Conservation (phyloP, 169 alveolate genomes). For the Eimeria tenella region DNA sequence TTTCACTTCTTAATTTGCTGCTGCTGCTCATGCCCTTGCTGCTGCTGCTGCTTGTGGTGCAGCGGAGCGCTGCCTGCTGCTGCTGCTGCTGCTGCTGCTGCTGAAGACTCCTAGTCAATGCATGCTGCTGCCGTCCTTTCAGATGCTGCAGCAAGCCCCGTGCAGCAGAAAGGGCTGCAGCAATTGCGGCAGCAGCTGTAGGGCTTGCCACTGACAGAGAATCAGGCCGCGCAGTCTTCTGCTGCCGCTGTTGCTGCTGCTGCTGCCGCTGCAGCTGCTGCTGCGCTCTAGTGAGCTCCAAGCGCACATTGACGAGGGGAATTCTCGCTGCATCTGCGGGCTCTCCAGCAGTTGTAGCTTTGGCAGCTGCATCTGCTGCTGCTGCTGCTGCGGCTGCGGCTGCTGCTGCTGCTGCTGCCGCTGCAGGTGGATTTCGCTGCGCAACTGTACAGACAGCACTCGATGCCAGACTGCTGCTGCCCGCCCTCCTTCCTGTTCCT, state of each 20-base stretch:
- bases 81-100: not conserved
- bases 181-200: constrained; percentile 26
- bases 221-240: not conserved
- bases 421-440: not conserved
- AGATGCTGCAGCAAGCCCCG: constrained; percentile 33
- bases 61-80: not conserved
- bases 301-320: not conserved
- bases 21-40: not conserved
- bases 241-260: constrained; percentile 29
- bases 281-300: constrained; percentile 11
- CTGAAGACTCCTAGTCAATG: not conserved
- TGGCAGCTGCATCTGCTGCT: not conserved
- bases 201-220: not conserved
- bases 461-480: not conserved
- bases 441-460: too few relatives aligned
- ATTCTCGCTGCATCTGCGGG: not conserved
- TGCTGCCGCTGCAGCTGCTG: constrained; percentile 23
- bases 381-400: not conserved
- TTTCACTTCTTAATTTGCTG: not conserved
- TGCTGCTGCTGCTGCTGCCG: not conserved
- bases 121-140: not conserved
- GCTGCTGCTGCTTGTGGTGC: not conserved
- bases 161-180: not conserved
- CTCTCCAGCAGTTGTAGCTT: not conserved
- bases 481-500: not conserved